phyloP scores from a whole-genome alignment of 2,329 filamentous ascomycete genomes.

The Diaporthe sp. region DNA sequence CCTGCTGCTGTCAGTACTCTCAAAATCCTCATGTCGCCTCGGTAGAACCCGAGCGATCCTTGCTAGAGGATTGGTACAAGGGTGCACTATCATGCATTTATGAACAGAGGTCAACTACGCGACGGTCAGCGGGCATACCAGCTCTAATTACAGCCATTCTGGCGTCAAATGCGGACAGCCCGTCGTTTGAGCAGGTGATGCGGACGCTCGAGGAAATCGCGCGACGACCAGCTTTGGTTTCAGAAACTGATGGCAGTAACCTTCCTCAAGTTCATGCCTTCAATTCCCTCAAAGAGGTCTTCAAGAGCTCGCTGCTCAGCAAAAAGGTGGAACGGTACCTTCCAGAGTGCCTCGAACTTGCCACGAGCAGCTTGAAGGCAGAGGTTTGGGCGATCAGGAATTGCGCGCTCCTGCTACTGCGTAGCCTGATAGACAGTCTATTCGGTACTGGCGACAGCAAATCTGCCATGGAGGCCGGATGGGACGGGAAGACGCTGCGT shows the following conservation, averaged over 20 bases:
- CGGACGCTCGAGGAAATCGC: conserved; percentile 72
- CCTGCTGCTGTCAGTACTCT: conserved; percentile 78
- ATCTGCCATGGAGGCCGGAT: conserved; percentile 68
- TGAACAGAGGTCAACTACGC: conserved; percentile 83
- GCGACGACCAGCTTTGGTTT: conserved; percentile 62
- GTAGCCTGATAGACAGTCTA: conserved; percentile 84
- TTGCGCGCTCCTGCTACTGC: conserved; percentile 89
- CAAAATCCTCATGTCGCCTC: conserved; percentile 57
- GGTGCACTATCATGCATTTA: conserved; percentile 78
- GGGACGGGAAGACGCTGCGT: conserved; percentile 73
- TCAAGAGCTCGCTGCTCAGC: conserved; percentile 83
- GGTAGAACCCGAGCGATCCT: conserved; percentile 51
- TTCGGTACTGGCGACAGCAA: conserved; percentile 83
- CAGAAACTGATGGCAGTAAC: conserved; percentile 72
- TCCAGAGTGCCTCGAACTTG: conserved; percentile 80
- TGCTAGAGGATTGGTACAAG: conserved; percentile 80
- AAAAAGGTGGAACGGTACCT: conserved; percentile 81
- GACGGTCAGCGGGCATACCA: conserved; percentile 92
- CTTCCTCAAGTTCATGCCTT: conserved; percentile 94
- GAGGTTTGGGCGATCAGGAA: conserved; percentile 96
- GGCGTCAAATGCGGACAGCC: conserved; percentile 69
- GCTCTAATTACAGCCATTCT: conserved; percentile 87
- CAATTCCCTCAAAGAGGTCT: conserved; percentile 93
- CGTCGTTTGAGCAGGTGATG: conserved; percentile 76
- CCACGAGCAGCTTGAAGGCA: conserved; percentile 82